Evolutionary conservation across 257 asterid genomes (phyloP), one percentile per base, ranked within the genome.

Genomic region (Scutellaria minor): DNA sequence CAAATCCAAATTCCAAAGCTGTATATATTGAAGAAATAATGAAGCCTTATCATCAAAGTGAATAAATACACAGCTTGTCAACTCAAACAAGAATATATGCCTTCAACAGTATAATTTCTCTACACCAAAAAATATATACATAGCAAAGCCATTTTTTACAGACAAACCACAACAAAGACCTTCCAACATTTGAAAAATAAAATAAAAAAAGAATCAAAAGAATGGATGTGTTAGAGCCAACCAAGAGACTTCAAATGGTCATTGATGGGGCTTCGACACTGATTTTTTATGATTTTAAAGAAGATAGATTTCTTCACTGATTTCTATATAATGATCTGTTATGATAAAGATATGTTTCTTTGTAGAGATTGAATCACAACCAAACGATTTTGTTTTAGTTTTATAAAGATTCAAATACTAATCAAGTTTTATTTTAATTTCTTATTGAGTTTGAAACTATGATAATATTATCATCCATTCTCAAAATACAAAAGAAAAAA

Each of bases 191-290:
- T 66, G 39, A 65, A 0, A 18, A 67, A n/a, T n/a, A n/a, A n/a
- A n/a, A n/a, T n/a, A n/a, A 27, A 44, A 40, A 79, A 76, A 78
- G 84, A 83, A 83, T 73, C 55, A 55, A 79, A 79, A 73, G 76
- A 79, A 77, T 79, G 52, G 62, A 58, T n/a, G 14, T 55, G 60
- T 7, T 46, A 5, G 53, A 24, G 66, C 57, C 35, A 45, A 24
- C 56, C 39, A 6, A 46, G 56, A 15, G 31, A 68, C 45, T 67
- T 77, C 69, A 58, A 41, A 47, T 22, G 42, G 18, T 31, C 40
- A 54, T 24, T 20, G 54, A 67, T 42, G 48, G 53, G 48, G 45
- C 52, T 3, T 9, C 46, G 14, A 22, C 72, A 47, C 24, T 18
- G 18, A 18, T 18, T 68, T 66, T 50, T 41, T 48, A 50, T 59